Conservation (phyloP, 2,329 filamentous ascomycete species). For the Orbilia brochopaga region DNA sequence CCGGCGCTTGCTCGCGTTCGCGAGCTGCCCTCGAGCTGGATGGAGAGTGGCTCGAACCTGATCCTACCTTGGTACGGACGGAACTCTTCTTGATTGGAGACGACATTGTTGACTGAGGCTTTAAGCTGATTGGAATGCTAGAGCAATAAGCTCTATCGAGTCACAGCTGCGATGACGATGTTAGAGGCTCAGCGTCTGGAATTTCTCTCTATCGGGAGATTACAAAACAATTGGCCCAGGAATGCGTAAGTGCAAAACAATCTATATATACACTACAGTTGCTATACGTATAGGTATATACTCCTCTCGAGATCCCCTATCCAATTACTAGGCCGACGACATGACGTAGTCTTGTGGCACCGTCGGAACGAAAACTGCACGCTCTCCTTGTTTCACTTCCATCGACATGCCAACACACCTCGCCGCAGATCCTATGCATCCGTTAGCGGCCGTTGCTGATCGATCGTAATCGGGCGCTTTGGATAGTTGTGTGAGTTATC, state of each 20-base stretch:
- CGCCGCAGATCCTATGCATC: not conserved
- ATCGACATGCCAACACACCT: slow-evolving; percentile 19
- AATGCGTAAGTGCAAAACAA: no score
- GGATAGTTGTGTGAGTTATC: no score
- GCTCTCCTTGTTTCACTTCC: slow-evolving; percentile 12
- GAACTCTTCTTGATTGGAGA: slow-evolving; percentile 11
- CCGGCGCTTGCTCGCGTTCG: slow-evolving; percentile 5
- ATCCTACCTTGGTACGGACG: slow-evolving; percentile 10
- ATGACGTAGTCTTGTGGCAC: not conserved
- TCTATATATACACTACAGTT: no score
- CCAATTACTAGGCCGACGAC: no score
- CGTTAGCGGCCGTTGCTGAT: no score
- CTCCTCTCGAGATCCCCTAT: no score
- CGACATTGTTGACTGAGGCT: slow-evolving; percentile 14
- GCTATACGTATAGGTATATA: no score
- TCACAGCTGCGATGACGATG: no score
- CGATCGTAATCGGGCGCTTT: no score
- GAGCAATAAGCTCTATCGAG: not conserved
- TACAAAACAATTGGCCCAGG: no score
- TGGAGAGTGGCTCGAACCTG: not conserved
- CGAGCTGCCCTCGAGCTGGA: not conserved
- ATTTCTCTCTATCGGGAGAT: no score
- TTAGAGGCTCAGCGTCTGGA: slow-evolving; percentile 4
- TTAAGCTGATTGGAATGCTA: not conserved
- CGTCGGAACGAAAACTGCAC: not conserved